Evolutionary conservation across 805 yeast genomes (phyloP).

Genomic region (Candida quercuum): DNA sequence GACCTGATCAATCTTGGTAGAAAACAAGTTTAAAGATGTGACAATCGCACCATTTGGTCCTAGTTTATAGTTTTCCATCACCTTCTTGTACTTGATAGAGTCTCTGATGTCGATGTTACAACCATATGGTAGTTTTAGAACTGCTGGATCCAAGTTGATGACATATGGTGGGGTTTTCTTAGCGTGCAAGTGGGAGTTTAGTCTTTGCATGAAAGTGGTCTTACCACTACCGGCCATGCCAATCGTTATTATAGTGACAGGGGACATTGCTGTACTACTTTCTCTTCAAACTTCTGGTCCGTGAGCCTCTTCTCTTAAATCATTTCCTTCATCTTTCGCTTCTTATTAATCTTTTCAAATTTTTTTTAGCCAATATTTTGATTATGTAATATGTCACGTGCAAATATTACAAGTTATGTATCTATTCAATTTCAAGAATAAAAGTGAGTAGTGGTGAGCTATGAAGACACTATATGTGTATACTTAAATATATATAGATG

Average conservation of each 20-base stretch:
- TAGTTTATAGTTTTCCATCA: slow-evolving; percentile 89
- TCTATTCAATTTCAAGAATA: background rate
- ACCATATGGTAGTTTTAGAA: slow-evolving; percentile 86
- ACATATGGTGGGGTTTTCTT: slow-evolving; percentile 79
- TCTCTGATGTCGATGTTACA: slow-evolving; percentile 95
- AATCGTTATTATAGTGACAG: background rate
- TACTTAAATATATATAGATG: too few species aligned
- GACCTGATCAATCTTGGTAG: slow-evolving; percentile 96
- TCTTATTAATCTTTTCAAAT: background rate
- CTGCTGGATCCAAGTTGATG: slow-evolving; percentile 95
- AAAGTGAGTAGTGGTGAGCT: background rate
- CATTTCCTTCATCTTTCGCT: background rate
- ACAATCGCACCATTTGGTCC: slow-evolving; percentile 99
- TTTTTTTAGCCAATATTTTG: background rate
- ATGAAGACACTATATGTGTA: too few species aligned
- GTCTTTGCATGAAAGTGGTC: slow-evolving; percentile 94
- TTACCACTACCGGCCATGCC: slow-evolving; percentile 61
- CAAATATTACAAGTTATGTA: background rate
- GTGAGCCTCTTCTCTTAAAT: background rate
- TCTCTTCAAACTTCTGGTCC: background rate
- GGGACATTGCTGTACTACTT: background rate
- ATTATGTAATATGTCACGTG: background rate
- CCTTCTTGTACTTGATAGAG: slow-evolving; percentile 90
- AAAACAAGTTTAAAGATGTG: slow-evolving; percentile 83
- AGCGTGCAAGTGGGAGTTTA: slow-evolving; percentile 82